These are phyloP conservation scores for Artemisia tridentata DNA, from an alignment of 129 eudicot species.

Conservation along the genomic window DNA sequence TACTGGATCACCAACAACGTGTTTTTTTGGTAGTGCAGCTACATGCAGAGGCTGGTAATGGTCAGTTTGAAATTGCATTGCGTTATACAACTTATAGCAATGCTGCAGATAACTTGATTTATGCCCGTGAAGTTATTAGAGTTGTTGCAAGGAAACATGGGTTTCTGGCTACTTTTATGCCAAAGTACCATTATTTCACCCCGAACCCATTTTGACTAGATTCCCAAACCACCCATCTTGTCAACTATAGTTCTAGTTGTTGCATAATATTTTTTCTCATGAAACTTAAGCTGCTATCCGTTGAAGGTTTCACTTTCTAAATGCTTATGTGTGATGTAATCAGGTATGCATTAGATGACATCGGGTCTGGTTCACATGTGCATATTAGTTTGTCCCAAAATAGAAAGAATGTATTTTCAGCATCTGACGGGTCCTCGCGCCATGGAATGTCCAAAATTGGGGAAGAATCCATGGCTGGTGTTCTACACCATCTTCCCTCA, in stretches of 20 bases:
- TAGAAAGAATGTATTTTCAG: slow-evolving; percentile 81
- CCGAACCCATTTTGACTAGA: too few species aligned
- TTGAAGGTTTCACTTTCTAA: slow-evolving; percentile 15
- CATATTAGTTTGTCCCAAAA: slow-evolving; percentile 82
- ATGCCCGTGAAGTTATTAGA: slow-evolving; percentile 79
- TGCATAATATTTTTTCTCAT: slow-evolving; percentile 1
- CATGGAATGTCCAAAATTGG: slow-evolving; percentile 86
- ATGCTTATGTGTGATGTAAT: slow-evolving; percentile 16
- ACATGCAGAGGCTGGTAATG: slow-evolving; percentile 92
- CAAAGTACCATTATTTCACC: slow-evolving; percentile 43
- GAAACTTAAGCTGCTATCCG: not conserved
- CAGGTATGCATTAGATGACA: slow-evolving; percentile 73
- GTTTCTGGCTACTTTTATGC: slow-evolving; percentile 82
- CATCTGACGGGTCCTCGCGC: slow-evolving; percentile 44
- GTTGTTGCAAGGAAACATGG: slow-evolving; percentile 93
- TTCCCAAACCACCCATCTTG: too few species aligned
- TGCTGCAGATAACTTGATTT: slow-evolving; percentile 85
- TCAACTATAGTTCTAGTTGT: not conserved
- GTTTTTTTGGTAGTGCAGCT: slow-evolving; percentile 42
- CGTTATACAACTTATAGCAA: slow-evolving; percentile 62
- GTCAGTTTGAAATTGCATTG: slow-evolving; percentile 81
- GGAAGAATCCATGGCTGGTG: slow-evolving; percentile 97
- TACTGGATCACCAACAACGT: not conserved
- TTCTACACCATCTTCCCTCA: slow-evolving; percentile 87
- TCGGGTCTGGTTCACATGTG: slow-evolving; percentile 97